Evolutionary conservation across 257 asterid genomes (phyloP), one percentile per base, ranked within the genome.

Genomic region (Leonotis leonurus): DNA sequence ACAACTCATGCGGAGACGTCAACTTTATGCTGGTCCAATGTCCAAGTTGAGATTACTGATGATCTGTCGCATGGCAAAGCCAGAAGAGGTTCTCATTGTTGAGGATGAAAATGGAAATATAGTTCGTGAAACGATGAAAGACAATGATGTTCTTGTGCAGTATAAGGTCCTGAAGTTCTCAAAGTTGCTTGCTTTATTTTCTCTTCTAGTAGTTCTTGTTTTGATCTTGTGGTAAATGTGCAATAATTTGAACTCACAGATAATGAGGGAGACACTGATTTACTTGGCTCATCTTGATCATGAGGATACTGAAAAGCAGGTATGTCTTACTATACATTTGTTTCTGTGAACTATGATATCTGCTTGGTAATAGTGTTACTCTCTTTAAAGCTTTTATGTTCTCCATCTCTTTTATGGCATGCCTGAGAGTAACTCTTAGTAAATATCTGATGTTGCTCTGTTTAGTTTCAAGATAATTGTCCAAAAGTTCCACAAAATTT

Each of bases 51-150:
- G 97, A 70, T 62, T 74, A 50, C 86, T 89, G 46, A 89, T 85
- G 94, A 89, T 89, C 73, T 87, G 94, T 32, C 95, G 95, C 68
- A 89, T 89, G 97, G 97, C 97, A 3, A 89, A 89, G 78, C 97
- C 97, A 36, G 97, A 90, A 80, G 97, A 90, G 69, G 95, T 90
- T 81, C 77, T 90, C 64, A 77, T 90, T 59, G 95, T 90, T 57
- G 95, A 89, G 75, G 97, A 89, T 82, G 95, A 89, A 68, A 89
- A 89, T 76, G 97, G 97, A 55, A 89, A 89, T 74, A 83, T 89
- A 64, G 97, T 89, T 72, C 94, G 97, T 61, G 97, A 89, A 76
- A 89, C 97, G 3, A 74, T 89, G 97, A 90, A 90, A 77, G 97
- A 90, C 73, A 90, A 90, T 64, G 97, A 90, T 64, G 92, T 90